A percentile compares a stretch with the other conserved stretches of the same genome.
Conservation (phyloP, 2,329 filamentous ascomycete genomes). For the Pyrenochaeta sp. region DNA sequence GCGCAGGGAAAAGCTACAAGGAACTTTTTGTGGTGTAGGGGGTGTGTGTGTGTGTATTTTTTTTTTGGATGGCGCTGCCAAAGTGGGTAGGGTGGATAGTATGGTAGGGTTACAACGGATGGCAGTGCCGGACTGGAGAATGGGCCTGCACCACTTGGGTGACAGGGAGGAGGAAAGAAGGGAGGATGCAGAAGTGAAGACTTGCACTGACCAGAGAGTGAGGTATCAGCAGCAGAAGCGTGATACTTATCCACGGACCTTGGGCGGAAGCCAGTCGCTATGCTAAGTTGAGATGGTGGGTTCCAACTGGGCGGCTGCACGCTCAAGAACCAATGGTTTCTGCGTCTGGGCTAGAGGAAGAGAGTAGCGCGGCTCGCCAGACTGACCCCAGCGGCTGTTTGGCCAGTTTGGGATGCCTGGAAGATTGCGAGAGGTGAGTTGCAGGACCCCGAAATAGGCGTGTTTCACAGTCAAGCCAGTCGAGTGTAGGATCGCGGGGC, state of each 20-base stretch:
- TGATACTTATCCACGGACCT: conserved; percentile 41
- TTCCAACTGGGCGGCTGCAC: conserved; percentile 36
- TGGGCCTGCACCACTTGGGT: conserved; percentile 39
- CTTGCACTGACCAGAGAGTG: conserved; percentile 41
- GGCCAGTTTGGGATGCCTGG: conserved; percentile 37
- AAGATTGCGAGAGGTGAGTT: conserved; percentile 36
- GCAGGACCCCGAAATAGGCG: conserved; percentile 42
- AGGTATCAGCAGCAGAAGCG: conserved; percentile 35
- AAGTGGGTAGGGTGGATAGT: conserved; percentile 28
- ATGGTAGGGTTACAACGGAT: conserved; percentile 26
- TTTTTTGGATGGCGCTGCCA: conserved; percentile 41
- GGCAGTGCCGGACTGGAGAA: conserved; percentile 38
- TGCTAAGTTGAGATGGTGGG: conserved; percentile 25
- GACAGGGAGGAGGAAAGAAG: conserved; percentile 32
- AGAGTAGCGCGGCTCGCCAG: conserved; percentile 42
- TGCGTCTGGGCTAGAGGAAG: conserved; percentile 24
- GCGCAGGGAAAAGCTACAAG: conserved; percentile 25
- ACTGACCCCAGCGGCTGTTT: conserved; percentile 41
- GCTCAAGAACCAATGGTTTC: conserved; percentile 40
- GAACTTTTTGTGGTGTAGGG: conserved; percentile 17
- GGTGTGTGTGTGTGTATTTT: conserved; percentile 23
- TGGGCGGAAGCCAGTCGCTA: conserved; percentile 21
- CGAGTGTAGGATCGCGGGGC: conserved; percentile 31
- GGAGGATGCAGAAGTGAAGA: conserved; percentile 36
- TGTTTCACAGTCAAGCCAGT: conserved; percentile 48